These are phyloP conservation scores for Fusarium nisikadoi DNA, from an alignment of 2,329 filamentous ascomycete species.

Conservation along the genomic window DNA sequence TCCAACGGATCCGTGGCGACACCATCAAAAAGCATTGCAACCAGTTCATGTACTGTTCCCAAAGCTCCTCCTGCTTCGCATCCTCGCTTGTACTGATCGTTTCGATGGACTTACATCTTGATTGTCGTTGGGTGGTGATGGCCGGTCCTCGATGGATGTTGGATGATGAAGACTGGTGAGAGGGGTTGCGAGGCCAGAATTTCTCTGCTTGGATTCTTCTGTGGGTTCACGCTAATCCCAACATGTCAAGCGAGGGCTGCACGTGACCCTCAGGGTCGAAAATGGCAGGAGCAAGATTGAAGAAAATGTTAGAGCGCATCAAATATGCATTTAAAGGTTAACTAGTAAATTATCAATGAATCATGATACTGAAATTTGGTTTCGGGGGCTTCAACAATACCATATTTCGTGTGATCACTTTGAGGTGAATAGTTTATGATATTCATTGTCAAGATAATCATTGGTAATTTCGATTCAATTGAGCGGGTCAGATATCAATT, in stretches of 20 bases:
- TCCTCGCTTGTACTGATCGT: slow-evolving; percentile 30
- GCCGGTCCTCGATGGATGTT: slow-evolving; percentile 54
- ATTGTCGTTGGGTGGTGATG: slow-evolving; percentile 55
- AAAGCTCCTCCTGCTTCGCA: slow-evolving; percentile 23
- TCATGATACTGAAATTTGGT: background rate
- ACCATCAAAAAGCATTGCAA: slow-evolving; percentile 36
- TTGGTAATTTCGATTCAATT: background rate
- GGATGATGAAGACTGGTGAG: slow-evolving; percentile 51
- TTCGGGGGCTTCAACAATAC: background rate
- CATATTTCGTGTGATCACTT: background rate
- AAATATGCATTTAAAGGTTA: background rate
- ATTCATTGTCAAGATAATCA: background rate
- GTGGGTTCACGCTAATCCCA: slow-evolving; percentile 51
- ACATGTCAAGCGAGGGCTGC: slow-evolving; percentile 54
- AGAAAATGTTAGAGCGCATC: background rate
- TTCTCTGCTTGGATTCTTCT: slow-evolving; percentile 52
- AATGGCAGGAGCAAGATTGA: background rate
- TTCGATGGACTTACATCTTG: slow-evolving; percentile 56
- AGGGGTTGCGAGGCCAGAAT: slow-evolving; percentile 55
- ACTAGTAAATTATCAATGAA: background rate
- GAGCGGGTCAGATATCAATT: background rate
- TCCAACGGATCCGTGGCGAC: slow-evolving; percentile 19
- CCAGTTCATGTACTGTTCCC: slow-evolving; percentile 21
- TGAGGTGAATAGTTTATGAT: background rate
- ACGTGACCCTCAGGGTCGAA: background rate